Evolutionary conservation across 1,139 yeast species (phyloP), one percentile per base, ranked within the genome.

Genomic region (Magnusiomyces starmeri): DNA sequence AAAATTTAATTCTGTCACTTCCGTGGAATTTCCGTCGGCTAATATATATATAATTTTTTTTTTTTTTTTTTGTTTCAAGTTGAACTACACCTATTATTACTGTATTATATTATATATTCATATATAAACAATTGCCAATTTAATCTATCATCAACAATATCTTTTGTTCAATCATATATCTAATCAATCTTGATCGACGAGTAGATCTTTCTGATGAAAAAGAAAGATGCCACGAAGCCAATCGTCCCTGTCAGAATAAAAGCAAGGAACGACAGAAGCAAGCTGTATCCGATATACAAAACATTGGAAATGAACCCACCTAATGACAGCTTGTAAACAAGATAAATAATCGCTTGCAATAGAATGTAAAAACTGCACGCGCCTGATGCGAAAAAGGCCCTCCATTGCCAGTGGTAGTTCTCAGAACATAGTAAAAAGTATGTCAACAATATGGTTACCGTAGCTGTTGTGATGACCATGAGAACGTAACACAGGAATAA

Each of bases 341-440:
- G 64, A 61, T 70, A 72, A 59, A 85, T 73, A 56, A 89, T 73
- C 3, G 97, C 83, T 69, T 92, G 96, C 52, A 88, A 62, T 69
- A 89, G 88, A 42, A 90, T 85, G 67, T 90, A 94, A 53, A 84
- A 62, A 0, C 95, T 77, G 68, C 95, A 84, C 26, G 97, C 95
- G 50, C 96, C 97, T 27, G 96, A 94, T 55, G 89, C 77, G 62
- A 84, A 78, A 62, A 90, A 75, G 9, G 96, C 81, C 67, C 90
- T 82, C 98, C 98, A 92, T 66, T 89, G 97, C 99, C 99, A 92
- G 68, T 82, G 81, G 74, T 94, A 90, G 69, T 92, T 87, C 66
- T 92, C 98, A 45, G 89, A 75, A 65, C 96, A 88, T 58, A 94
- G 76, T 10, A 90, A 78, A 72, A 86, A 85, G 70, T 92, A 92